These are phyloP conservation scores for Pholiota conissans DNA, from an alignment of 768 basidiomycete species.

Conservation along the genomic window DNA sequence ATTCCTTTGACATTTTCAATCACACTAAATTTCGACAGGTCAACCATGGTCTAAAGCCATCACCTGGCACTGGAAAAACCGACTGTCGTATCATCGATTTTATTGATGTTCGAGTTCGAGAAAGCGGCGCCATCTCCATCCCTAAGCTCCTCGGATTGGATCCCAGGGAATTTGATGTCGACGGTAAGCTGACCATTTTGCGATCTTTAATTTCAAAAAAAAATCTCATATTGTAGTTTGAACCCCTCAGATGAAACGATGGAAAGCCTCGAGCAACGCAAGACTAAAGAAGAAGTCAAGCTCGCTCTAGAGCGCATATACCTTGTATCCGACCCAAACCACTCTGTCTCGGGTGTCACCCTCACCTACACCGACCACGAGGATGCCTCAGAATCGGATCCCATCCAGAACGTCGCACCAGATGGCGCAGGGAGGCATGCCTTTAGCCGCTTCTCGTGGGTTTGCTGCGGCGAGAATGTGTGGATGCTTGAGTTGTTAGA, in stretches of 20 bases:
- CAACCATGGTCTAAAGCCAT: conserved; percentile 88
- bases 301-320: background rate
- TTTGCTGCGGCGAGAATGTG: conserved; percentile 68
- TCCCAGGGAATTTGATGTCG: conserved; percentile 59
- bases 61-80: conserved; percentile 74
- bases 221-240: too few species aligned
- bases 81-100: conserved; percentile 93
- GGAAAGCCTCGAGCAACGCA: conserved; percentile 45
- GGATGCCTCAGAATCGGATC: conserved; percentile 67
- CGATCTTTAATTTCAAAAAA: too few species aligned
- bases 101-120: conserved; percentile 71
- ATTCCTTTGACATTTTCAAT: too few species aligned
- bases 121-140: conserved; percentile 65
- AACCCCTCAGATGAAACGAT: conserved; percentile 57
- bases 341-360: conserved; percentile 34
- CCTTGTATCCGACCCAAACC: background rate
- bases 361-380: conserved; percentile 79
- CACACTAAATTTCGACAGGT: too few species aligned
- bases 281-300: background rate
- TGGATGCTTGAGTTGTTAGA: conserved; percentile 79
- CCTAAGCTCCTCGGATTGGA: conserved; percentile 88
- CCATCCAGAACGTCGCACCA: conserved; percentile 45
- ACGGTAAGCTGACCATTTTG: too few species aligned
- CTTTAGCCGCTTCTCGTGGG: conserved; percentile 71
- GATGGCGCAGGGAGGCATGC: conserved; percentile 53